Base-by-base conservation (phyloP, 805 yeast species). In the Danielia oregonensis region DNA sequence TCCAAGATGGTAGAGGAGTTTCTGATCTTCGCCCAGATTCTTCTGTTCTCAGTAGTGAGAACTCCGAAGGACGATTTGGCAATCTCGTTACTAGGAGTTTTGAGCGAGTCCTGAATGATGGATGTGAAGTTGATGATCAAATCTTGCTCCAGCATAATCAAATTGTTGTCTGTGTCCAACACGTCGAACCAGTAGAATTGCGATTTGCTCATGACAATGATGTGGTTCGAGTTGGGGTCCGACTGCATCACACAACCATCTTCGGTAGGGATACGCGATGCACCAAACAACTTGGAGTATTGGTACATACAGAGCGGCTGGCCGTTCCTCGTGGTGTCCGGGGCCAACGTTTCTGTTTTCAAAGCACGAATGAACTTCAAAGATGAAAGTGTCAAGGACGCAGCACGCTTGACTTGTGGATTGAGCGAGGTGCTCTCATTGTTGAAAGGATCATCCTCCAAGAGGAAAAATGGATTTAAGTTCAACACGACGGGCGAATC, bases 121-220 rank as follows among this genome's bases (percentile, higher is more conserved):
- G 86, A 75, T 39, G 80, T 76, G 52, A 84, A 78, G 59, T 86
- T 87, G 54, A 79, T 68, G 36, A 77, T 79, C 46, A 88, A 70
- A 55, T 86, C 94, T 36, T 74, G 77, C 52, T 86, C 91, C 2
- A 82, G 70, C 53, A 88, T 66, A 30, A 87, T 71, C 42, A 88
- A 68, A 52, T 85, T 80, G 54, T 84, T 78, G 43, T 78, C 63
- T 31, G 70, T 69, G 58, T 87, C 94, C 48, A 88, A 65, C 2
- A 88, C 97, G 54, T 88, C 96, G 55, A 88, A 88, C 96, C 96
- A 88, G 62, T 88, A 88, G 58, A 87, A 86, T 59, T 88, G 96
- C 2, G 95, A 84, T 51, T 84, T 80, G 42, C 86, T 79, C 56
- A 86, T 63, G 11, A 88, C 89, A 7, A 87, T 81, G 24, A 88